Percentiles rank a stretch among this genome's conserved stretches.
Conservation (phyloP, 495 filamentous ascomycete genomes). For the Entonaema liquescens region DNA sequence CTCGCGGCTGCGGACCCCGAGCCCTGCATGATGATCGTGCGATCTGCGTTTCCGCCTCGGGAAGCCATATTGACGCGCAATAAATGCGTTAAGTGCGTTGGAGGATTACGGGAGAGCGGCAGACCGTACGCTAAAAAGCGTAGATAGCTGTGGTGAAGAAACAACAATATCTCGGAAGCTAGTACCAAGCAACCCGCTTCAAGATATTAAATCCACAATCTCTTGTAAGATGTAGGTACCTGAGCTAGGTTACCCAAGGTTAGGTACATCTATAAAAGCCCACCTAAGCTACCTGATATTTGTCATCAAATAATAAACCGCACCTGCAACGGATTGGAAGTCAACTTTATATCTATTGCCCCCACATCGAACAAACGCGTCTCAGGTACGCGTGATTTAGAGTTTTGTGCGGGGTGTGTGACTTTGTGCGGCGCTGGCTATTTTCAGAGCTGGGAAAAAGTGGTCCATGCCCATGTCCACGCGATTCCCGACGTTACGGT, state of each 20-base stretch:
- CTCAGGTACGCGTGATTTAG: not conserved
- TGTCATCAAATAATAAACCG: not conserved
- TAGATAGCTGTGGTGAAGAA: too few relatives aligned
- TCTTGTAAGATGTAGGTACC: too few relatives aligned
- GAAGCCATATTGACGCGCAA: slow-evolving; percentile 27
- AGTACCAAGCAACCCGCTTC: too few relatives aligned
- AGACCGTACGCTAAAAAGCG: too few relatives aligned
- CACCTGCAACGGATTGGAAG: not conserved
- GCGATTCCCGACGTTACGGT: slow-evolving; percentile 5
- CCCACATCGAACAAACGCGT: not conserved
- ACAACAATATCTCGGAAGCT: too few relatives aligned
- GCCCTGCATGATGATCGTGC: slow-evolving; percentile 32
- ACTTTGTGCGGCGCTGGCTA: slow-evolving; percentile 1
- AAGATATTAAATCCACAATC: too few relatives aligned
- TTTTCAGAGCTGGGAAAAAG: not conserved
- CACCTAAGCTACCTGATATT: not conserved
- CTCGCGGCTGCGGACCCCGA: slow-evolving; percentile 8
- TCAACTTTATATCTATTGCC: not conserved
- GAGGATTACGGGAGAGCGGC: not conserved
- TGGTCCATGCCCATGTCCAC: not conserved
- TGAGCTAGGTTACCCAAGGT: too few relatives aligned
- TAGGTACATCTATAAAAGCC: not conserved
- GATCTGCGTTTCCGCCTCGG: slow-evolving; percentile 34
- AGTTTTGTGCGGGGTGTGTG: slow-evolving; percentile 2
- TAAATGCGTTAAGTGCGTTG: not conserved